phyloP scores from a whole-genome alignment of 306 rosid genomes.

The Myrica gale region DNA sequence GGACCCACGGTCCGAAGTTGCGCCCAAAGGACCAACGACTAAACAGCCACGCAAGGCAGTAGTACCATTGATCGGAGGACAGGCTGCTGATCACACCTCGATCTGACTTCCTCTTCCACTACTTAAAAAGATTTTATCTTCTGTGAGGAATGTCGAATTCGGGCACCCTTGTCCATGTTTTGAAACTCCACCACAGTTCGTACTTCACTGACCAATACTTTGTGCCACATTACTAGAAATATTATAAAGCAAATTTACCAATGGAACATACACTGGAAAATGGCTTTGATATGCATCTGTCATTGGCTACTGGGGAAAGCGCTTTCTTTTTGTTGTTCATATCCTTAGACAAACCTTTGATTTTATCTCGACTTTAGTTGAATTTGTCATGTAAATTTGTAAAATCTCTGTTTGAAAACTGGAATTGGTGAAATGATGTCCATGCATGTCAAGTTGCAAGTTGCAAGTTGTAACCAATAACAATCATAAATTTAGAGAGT shows the following conservation, averaged over 20 bases:
- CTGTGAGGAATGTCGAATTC: neutral
- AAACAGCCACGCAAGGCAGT: too few species aligned
- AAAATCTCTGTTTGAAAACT: neutral
- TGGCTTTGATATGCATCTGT: neutral
- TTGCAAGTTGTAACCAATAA: conserved; percentile 27
- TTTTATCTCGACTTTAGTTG: neutral
- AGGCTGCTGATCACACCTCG: too few species aligned
- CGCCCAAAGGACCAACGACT: too few species aligned
- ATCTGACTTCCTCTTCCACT: too few species aligned
- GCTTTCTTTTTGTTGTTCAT: neutral
- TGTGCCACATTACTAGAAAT: neutral
- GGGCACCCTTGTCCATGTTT: neutral
- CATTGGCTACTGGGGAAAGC: neutral
- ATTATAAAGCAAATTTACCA: neutral
- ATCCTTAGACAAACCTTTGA: neutral
- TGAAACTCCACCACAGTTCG: neutral
- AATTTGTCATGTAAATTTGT: neutral
- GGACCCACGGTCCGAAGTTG: too few species aligned
- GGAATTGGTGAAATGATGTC: neutral
- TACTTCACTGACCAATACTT: neutral
- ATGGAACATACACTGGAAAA: neutral
- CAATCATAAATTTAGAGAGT: neutral
- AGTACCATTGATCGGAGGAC: too few species aligned
- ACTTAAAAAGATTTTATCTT: neutral
- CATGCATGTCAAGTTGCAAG: conserved; percentile 16